Evolutionary conservation across 106 monocot species (phyloP).

Genomic region (Acorus gramineus): DNA sequence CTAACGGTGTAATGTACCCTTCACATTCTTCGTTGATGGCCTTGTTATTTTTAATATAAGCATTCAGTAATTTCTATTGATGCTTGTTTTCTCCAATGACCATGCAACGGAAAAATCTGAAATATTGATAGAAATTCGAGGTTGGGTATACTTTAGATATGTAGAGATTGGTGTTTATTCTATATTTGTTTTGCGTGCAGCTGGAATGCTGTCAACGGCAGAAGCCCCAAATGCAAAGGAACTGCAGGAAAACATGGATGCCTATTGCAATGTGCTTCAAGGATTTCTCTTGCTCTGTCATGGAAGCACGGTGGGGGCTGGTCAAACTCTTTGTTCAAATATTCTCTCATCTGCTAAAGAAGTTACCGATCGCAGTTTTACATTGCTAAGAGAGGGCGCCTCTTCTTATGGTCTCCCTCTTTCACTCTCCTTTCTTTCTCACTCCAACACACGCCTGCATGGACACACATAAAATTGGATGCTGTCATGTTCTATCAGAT

Average conservation of each 20-base stretch:
- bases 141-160: too few relatives aligned
- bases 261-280: conserved; percentile 67
- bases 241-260: conserved; percentile 57
- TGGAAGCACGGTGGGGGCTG: conserved; percentile 61
- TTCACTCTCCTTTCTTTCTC: background rate
- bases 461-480: too few relatives aligned
- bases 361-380: conserved; percentile 58
- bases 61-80: too few relatives aligned
- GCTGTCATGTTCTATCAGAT: too few relatives aligned
- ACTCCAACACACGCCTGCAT: too few relatives aligned
- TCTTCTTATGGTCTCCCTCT: conserved; percentile 48
- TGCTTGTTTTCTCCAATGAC: too few relatives aligned
- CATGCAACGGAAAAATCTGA: too few relatives aligned
- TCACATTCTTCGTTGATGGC: too few relatives aligned
- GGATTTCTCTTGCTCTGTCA: conserved; percentile 81
- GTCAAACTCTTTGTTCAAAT: conserved; percentile 52
- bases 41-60: too few relatives aligned
- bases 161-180: background rate
- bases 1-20: too few relatives aligned
- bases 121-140: too few relatives aligned
- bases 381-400: conserved; percentile 55
- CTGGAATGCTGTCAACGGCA: conserved; percentile 83
- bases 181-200: conserved; percentile 22
- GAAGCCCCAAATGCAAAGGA: conserved; percentile 45
- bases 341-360: conserved; percentile 47